Evolutionary conservation across 1,139 yeast species (phyloP).

Genomic region (Pichia sp.): DNA sequence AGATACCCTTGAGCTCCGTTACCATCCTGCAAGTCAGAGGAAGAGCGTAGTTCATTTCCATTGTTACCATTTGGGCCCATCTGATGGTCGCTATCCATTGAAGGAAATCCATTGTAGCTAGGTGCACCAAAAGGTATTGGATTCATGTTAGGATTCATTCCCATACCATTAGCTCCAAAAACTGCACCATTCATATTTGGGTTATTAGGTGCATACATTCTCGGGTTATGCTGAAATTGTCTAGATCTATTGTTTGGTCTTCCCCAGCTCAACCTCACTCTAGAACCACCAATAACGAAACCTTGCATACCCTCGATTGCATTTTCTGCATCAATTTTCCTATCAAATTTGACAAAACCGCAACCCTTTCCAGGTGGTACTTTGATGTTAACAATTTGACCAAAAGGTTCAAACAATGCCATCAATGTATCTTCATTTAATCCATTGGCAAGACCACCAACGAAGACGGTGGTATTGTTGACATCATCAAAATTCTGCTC

Average conservation of each 20-base stretch:
- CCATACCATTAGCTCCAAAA: background rate
- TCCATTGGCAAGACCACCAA: conserved; percentile 77
- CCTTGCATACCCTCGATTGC: conserved; percentile 94
- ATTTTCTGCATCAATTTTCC: conserved; percentile 78
- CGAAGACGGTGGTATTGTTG: conserved; percentile 87
- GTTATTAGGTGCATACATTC: background rate
- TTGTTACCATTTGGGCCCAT: too few relatives aligned
- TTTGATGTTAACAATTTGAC: conserved; percentile 75
- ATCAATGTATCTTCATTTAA: conserved; percentile 72
- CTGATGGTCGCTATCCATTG: too few relatives aligned
- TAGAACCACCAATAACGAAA: conserved; percentile 75
- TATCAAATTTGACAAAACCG: conserved; percentile 81
- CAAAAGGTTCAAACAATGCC: conserved; percentile 75
- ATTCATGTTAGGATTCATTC: conserved; percentile 1
- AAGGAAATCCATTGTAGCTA: too few relatives aligned
- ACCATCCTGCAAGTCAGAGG: too few relatives aligned
- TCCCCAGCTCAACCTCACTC: conserved; percentile 90
- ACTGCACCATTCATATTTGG: background rate
- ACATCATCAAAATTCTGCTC: too few relatives aligned
- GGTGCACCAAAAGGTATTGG: too few relatives aligned
- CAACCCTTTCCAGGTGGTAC: conserved; percentile 92
- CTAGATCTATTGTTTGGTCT: conserved; percentile 31
- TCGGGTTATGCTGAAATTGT: conserved; percentile 1
- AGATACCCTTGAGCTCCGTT: too few relatives aligned
- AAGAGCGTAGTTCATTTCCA: too few relatives aligned